Evolutionary conservation across 176 grass and related monocot genomes (phyloP), one percentile per base, ranked within the genome.

Genomic region (Secale cereale): DNA sequence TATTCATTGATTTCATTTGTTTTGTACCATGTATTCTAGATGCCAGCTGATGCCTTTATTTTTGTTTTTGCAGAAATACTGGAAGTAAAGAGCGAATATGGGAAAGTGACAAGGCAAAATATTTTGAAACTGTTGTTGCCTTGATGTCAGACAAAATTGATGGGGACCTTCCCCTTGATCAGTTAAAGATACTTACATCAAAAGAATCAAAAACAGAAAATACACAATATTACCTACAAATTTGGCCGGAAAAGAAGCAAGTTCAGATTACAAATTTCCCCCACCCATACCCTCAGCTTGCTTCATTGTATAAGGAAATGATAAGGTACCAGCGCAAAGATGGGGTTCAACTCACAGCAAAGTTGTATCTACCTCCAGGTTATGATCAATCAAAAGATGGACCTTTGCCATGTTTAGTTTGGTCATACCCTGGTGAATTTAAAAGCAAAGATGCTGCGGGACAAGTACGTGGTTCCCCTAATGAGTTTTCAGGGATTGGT

Each of bases 191-290:
- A 84, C 92, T 99, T 65, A 92, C 91, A 20, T 99, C 94, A 35
- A 97, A 93, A 90, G 97, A 99, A 86, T 99, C 97, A 52, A 99
- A 99, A 92, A 97, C 97, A 52, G 97, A 99, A 91, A 99, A 99
- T 63, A 94, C 92, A 45, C 97, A 99, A 76, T 97, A 97, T 91
- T 94, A 91, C 86, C 89, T 99, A 26, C 92, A 97, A 76, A 88
- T 56, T 82, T 99, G 94, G 90, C 97, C 97, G 35, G 88, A 94
- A 85, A 99, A 97, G 88, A 94, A 89, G 72, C 40, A 84, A 89
- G 88, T 97, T 87, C 94, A 96, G 81, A 99, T 99, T 82, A 99
- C 97, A 88, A 91, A 94, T 80, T 99, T 99, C 19, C 97, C 94
- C 57, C 97, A 99, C 60, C 97, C 97, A 81, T 96, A 99, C 83